These are phyloP conservation scores for Ascochyta lentis DNA, from an alignment of 2,329 filamentous ascomycete genomes.

Conservation along the genomic window DNA sequence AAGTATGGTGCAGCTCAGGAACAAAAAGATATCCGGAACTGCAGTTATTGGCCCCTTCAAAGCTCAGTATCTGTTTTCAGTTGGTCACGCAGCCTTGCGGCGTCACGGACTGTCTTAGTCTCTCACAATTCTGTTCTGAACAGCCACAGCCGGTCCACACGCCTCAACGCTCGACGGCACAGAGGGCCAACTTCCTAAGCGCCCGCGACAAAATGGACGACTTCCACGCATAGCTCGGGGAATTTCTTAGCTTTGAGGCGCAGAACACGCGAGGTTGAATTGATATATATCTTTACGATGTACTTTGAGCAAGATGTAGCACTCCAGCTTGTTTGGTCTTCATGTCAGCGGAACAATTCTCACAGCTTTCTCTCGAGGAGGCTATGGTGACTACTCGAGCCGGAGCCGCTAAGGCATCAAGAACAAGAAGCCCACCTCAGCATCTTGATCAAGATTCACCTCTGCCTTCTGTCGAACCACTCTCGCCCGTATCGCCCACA, in stretches of 20 bases:
- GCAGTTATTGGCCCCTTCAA: slow-evolving; percentile 18
- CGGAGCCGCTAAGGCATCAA: slow-evolving; percentile 40
- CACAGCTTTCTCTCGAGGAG: slow-evolving; percentile 46
- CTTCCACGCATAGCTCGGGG: slow-evolving; percentile 23
- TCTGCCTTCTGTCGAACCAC: slow-evolving; percentile 30
- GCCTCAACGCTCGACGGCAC: slow-evolving; percentile 41
- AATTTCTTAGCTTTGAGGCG: slow-evolving; percentile 11
- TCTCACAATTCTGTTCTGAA: slow-evolving; percentile 32
- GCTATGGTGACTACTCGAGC: slow-evolving; percentile 49
- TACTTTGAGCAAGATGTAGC: slow-evolving; percentile 19
- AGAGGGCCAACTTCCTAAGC: slow-evolving; percentile 39
- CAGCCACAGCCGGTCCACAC: slow-evolving; percentile 41
- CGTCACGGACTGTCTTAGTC: slow-evolving; percentile 22
- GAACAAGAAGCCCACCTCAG: slow-evolving; percentile 23
- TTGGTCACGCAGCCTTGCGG: slow-evolving; percentile 35
- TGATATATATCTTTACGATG: slow-evolving; percentile 42
- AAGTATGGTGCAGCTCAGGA: slow-evolving; percentile 17
- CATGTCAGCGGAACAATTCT: slow-evolving; percentile 48
- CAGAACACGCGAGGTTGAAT: slow-evolving; percentile 16
- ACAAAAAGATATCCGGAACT: slow-evolving; percentile 21
- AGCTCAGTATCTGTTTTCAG: slow-evolving; percentile 19
- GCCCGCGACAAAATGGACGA: slow-evolving; percentile 34
- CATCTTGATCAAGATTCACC: slow-evolving; percentile 32
- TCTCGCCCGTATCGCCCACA: slow-evolving; percentile 33
- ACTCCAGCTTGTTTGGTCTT: slow-evolving; percentile 27